These are phyloP conservation scores for Venustampulla echinocandica DNA, from an alignment of 495 filamentous ascomycete species.

Conservation along the genomic window DNA sequence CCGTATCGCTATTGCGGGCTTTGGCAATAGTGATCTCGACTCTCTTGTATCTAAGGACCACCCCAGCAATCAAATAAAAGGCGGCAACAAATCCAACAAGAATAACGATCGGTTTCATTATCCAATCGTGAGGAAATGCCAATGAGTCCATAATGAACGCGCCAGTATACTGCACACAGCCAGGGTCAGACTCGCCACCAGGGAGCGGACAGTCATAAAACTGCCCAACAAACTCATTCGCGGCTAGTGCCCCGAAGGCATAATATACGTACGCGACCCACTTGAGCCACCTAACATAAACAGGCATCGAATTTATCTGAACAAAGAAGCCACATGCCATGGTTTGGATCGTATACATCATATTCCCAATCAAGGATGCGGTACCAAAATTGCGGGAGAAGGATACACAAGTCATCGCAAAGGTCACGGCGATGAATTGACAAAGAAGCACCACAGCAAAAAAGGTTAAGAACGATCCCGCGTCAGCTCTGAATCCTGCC, in stretches of 20 bases:
- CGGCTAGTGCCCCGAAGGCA: conserved; percentile 53
- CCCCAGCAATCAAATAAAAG: conserved; percentile 45
- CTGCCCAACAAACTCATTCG: conserved; percentile 58
- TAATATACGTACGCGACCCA: conserved; percentile 55
- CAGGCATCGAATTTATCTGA: conserved; percentile 58
- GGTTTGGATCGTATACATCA: conserved; percentile 60
- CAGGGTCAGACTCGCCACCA: conserved; percentile 48
- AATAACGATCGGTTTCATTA: conserved; percentile 52
- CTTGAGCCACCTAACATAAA: conserved; percentile 67
- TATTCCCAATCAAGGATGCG: conserved; percentile 56
- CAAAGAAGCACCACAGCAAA: conserved; percentile 52
- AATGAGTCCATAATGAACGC: conserved; percentile 56
- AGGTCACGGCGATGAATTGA: conserved; percentile 59
- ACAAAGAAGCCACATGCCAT: conserved; percentile 68
- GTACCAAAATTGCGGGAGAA: conserved; percentile 52
- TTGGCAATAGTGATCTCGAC: conserved; percentile 54
- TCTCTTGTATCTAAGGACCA: conserved; percentile 48
- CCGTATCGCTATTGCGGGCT: conserved; percentile 43
- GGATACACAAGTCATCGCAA: conserved; percentile 50
- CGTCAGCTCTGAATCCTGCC: conserved; percentile 55
- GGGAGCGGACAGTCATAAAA: conserved; percentile 60
- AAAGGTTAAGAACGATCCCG: conserved; percentile 58
- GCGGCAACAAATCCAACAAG: conserved; percentile 47
- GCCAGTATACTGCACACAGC: conserved; percentile 58
- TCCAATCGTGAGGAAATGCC: conserved; percentile 54